Evolutionary conservation across 192 early-diverging fungal species (phyloP), one percentile per base, ranked within the genome.

Genomic region (Glomus cerebriforme): DNA sequence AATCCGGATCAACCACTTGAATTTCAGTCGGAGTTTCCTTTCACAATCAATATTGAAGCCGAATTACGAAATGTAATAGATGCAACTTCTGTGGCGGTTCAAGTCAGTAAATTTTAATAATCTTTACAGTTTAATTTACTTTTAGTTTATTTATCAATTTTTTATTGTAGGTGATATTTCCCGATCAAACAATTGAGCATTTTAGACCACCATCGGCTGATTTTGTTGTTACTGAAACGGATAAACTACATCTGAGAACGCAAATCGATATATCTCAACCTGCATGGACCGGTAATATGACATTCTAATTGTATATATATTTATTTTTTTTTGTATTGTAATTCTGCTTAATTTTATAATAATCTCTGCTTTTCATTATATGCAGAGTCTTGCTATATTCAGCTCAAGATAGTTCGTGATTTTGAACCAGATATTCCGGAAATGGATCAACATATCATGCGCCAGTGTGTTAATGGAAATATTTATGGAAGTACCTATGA

Each of bases 261-360:
- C 66, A 49, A 29, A 68, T 78, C 2, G 77, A 78, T 15, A 78
- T 78, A 37, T 78, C 77, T 59, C 77, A 68, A 58, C 49, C 65
- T 10, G 24, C 77, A 10, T 78, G 77, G 77, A 69, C 77, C n/a
- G 65, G 65, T 78, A 58, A 32, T 59, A 75, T 72, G 10, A 13
- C 35, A 26, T 26, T 22, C 15, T 64, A 43, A 27, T 5, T 39
- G 8, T 4, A 22, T 75, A 13, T 22, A n/a, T 7, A 75, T 60
- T 19, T 9, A 62, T 60, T 26, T 73, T 15, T 59, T 10, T 1
- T n/a, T n/a, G 17, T 22, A 19, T 5, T 1, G 19, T 43, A 1
- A 75, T 75, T 24, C 0, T 43, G 1, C 13, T 39, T 54, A 22
- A 17, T 39, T 64, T 65, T 43, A 32, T 43, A 62, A 47, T 45